phyloP scores from a whole-genome alignment of 225 moss, liverwort and hornwort species.

The Pleurozium schreberi region DNA sequence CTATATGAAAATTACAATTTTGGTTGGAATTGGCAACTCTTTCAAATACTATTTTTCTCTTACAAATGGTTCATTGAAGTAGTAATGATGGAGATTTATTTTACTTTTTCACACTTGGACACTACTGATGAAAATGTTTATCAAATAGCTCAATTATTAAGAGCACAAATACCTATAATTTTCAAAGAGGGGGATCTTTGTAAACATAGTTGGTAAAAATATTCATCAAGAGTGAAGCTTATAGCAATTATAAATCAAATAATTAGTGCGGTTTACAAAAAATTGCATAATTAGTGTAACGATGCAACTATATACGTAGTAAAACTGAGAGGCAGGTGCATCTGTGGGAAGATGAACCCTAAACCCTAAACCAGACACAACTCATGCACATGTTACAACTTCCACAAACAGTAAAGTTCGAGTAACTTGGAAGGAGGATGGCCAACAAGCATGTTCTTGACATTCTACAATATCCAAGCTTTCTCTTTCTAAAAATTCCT shows the following conservation, averaged over 20 bases:
- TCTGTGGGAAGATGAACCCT: neutral
- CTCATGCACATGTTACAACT: neutral
- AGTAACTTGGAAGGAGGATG: neutral
- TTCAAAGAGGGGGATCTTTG: neutral
- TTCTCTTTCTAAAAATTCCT: neutral
- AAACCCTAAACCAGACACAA: neutral
- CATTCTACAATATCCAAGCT: neutral
- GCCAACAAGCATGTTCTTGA: neutral
- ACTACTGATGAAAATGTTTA: neutral
- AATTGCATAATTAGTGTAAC: neutral
- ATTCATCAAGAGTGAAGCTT: neutral
- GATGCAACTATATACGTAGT: too few relatives aligned
- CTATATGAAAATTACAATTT: too few relatives aligned
- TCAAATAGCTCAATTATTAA: neutral
- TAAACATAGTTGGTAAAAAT: neutral
- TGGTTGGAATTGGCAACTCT: too few relatives aligned
- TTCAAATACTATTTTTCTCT: too few relatives aligned
- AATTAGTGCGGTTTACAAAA: neutral
- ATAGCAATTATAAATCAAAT: neutral
- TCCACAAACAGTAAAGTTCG: neutral
- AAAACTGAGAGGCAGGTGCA: neutral
- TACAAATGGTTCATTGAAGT: too few relatives aligned
- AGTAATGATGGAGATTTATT: neutral
- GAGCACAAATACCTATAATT: neutral
- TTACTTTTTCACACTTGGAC: neutral